These are phyloP conservation scores for Candida maltosa DNA, from an alignment of 805 yeast species.

Conservation along the genomic window DNA sequence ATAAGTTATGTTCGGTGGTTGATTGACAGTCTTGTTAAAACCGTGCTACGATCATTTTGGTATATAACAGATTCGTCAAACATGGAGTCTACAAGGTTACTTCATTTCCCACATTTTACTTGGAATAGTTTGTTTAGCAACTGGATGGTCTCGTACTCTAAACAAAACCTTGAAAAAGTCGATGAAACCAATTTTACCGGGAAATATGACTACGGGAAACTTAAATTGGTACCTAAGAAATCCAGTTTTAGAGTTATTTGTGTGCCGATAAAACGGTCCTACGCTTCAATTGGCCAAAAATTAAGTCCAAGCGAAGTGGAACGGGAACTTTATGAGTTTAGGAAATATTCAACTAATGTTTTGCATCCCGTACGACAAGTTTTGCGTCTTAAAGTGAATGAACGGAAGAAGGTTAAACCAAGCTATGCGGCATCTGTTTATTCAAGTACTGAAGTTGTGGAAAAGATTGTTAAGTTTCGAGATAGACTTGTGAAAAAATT, in stretches of 20 bases:
- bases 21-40: conserved; percentile 42
- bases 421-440: conserved; percentile 23
- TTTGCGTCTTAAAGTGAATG: conserved; percentile 9
- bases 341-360: conserved; percentile 27
- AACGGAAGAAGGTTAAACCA: conserved; percentile 5
- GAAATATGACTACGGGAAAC: conserved; percentile 28
- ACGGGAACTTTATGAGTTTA: conserved; percentile 27
- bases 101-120: conserved; percentile 53
- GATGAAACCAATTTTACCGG: not conserved
- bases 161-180: conserved; percentile 25
- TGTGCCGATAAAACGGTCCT: conserved; percentile 35
- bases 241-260: conserved; percentile 59
- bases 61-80: conserved; percentile 54
- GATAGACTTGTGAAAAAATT: conserved; percentile 5
- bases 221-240: conserved; percentile 59
- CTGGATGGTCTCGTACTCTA: conserved; percentile 43
- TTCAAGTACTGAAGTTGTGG: conserved; percentile 47
- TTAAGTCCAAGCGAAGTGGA: not conserved
- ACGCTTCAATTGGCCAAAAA: not conserved
- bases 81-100: conserved; percentile 28
- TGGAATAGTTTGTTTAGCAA: conserved; percentile 49
- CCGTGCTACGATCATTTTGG: conserved; percentile 52
- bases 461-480: conserved; percentile 36
- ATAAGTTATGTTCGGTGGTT: conserved; percentile 56
- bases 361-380: conserved; percentile 41